phyloP scores from a whole-genome alignment of 495 filamentous ascomycete genomes.

The Xylaria telfairii region DNA sequence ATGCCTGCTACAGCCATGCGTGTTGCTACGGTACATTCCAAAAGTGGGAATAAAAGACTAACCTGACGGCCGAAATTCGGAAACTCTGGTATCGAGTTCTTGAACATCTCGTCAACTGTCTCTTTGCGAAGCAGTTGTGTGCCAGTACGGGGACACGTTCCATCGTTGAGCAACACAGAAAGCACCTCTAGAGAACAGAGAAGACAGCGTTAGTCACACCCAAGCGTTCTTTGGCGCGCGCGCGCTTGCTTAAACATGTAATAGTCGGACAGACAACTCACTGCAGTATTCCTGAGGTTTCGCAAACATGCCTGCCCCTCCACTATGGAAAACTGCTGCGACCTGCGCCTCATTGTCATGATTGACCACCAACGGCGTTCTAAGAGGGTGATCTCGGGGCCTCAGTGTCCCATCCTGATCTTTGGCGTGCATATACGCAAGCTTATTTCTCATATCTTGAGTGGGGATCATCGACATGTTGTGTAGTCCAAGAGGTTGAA shows the following conservation, averaged over 20 bases:
- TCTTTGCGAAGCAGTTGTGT: conserved; percentile 52
- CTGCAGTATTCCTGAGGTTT: conserved; percentile 61
- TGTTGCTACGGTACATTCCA: background rate
- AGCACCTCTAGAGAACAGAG: conserved; percentile 32
- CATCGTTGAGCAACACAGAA: conserved; percentile 55
- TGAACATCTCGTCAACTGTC: conserved; percentile 65
- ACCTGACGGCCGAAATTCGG: conserved; percentile 55
- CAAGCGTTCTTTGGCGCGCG: too few species aligned
- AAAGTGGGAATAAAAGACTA: background rate
- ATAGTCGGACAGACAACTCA: conserved; percentile 39
- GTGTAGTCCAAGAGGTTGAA: conserved; percentile 58
- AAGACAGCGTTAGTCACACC: background rate
- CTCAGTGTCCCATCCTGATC: conserved; percentile 45
- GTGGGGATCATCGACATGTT: conserved; percentile 62
- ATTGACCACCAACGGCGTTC: conserved; percentile 47
- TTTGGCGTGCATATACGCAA: conserved; percentile 59
- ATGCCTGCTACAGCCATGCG: background rate
- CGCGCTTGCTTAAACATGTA: conserved; percentile 31
- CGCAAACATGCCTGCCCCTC: conserved; percentile 62
- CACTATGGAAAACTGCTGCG: conserved; percentile 53
- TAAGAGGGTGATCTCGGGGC: conserved; percentile 54
- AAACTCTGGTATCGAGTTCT: conserved; percentile 61
- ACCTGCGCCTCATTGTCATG: conserved; percentile 37
- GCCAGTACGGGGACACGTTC: conserved; percentile 56
- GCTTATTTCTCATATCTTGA: conserved; percentile 50